Conservation (phyloP, 2,329 filamentous ascomycete genomes). For the Alternaria dauci region DNA sequence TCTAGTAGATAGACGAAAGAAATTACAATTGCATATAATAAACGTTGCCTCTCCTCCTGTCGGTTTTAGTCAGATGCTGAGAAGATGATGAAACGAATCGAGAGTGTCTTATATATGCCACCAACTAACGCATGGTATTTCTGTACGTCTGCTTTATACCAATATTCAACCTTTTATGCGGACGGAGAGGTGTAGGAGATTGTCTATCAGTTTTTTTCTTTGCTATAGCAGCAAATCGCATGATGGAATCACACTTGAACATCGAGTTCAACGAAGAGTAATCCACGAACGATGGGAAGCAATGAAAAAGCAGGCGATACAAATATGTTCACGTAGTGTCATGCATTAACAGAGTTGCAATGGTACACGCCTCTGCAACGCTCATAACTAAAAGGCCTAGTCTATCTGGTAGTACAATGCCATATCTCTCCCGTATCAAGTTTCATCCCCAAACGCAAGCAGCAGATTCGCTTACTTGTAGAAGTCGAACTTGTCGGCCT, state of each 20-base stretch:
- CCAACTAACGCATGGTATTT: background rate
- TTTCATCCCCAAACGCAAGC: background rate
- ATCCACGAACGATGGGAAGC: background rate
- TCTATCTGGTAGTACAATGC: constrained; percentile 36
- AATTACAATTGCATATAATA: constrained; percentile 15
- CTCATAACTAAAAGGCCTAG: background rate
- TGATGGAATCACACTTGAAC: background rate
- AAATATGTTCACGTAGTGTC: background rate
- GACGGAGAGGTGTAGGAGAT: background rate
- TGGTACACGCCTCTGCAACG: background rate
- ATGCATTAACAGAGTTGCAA: constrained; percentile 1
- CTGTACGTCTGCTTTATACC: background rate
- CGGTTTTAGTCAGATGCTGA: background rate
- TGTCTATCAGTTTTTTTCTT: background rate
- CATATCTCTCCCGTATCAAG: constrained; percentile 12
- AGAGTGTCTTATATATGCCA: background rate
- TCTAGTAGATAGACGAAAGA: constrained; percentile 17
- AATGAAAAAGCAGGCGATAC: background rate
- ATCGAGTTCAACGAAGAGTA: background rate
- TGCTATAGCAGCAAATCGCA: background rate
- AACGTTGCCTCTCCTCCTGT: background rate
- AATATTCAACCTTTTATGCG: too few species aligned
- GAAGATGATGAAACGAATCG: background rate
- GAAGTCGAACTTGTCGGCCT: constrained; percentile 81
- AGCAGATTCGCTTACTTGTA: constrained; percentile 44